Evolutionary conservation across 2,329 filamentous ascomycete species (phyloP), one percentile per base, ranked within the genome.

Genomic region (Penicillium sp.): DNA sequence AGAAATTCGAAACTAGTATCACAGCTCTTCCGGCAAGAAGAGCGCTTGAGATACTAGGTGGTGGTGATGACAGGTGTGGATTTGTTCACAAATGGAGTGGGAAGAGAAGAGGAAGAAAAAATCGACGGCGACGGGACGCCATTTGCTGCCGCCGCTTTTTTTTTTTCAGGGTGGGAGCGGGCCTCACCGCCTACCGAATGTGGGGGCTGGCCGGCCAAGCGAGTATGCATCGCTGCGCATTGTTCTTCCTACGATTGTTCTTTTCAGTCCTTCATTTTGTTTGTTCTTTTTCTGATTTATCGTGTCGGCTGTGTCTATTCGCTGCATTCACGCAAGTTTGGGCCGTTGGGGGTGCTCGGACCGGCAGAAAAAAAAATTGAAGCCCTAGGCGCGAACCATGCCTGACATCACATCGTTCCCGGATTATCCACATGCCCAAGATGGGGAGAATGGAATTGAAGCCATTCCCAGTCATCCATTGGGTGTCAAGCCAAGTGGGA

Each of bases 401-500:
- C 60, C 60, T 44, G 60, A 61, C 41, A 61, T 64, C 45, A 57
- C 58, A 38, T 53, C 56, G 20, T 45, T 63, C 33, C 51, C 49
- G 33, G 47, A 40, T 39, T 47, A 53, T 50, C 47, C 53, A 36
- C 25, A 39, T 18, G 29, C 34, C 33, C 42, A 33, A 18, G 50
- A 51, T 36, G 44, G 36, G 17, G 52, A 57, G 26, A 34, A 26
- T 7, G 36, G 25, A 36, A 60, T 54, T 57, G 63, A 71, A 54
- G 78, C 79, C 30, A 83, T 94, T 37, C 84, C 85, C 35, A 73
- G 76, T 26, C 91, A 97, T 71, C 88, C 88, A 25, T 72, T 95
- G 32, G 85, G 85, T 20, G 76, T 97, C 50, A 93, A 89, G 60
- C 91, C 93, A 1, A 77, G 85, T 46, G 93, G 91, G 25, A 97